Evolutionary conservation across 768 basidiomycete species (phyloP).

Genomic region (Collybiopsis luxurians): DNA sequence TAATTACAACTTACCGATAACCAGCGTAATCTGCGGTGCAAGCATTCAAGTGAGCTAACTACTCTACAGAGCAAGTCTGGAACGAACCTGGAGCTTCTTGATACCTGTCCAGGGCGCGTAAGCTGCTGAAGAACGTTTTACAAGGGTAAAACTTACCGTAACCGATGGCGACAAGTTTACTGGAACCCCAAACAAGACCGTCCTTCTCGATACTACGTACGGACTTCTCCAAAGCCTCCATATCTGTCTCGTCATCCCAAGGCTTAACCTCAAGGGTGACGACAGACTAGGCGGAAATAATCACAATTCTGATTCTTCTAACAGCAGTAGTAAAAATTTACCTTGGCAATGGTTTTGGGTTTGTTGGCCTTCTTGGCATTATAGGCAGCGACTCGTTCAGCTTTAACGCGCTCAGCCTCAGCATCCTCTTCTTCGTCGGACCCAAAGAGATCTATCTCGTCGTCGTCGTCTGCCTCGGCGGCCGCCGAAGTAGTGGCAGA

Average conservation of each 20-base stretch:
- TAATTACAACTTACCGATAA: constrained; percentile 42
- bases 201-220: constrained; percentile 87
- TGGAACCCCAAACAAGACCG: constrained; percentile 95
- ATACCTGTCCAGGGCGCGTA: constrained; percentile 48
- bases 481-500: constrained; percentile 44
- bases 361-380: constrained; percentile 91
- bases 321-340: constrained; percentile 31
- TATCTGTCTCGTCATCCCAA: constrained; percentile 99
- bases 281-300: constrained; percentile 89
- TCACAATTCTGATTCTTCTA: too few species aligned
- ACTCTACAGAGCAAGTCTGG: constrained; percentile 47
- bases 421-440: constrained; percentile 64
- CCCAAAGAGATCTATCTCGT: constrained; percentile 84
- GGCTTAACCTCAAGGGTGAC: constrained; percentile 99
- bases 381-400: constrained; percentile 91
- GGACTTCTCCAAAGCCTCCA: constrained; percentile 77
- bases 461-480: constrained; percentile 60
- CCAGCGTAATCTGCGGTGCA: constrained; percentile 45
- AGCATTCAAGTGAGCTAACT: background rate
- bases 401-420: constrained; percentile 85
- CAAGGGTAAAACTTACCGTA: constrained; percentile 40
- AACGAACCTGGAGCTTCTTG: constrained; percentile 75
- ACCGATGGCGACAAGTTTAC: constrained; percentile 90
- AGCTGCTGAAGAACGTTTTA: constrained; percentile 1
- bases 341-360: constrained; percentile 86